A percentile compares a stretch with the other conserved stretches of the same genome.
These are phyloP conservation scores for Sphagnum contortum DNA, from an alignment of 225 moss, liverwort and hornwort genomes.

Conservation along the genomic window DNA sequence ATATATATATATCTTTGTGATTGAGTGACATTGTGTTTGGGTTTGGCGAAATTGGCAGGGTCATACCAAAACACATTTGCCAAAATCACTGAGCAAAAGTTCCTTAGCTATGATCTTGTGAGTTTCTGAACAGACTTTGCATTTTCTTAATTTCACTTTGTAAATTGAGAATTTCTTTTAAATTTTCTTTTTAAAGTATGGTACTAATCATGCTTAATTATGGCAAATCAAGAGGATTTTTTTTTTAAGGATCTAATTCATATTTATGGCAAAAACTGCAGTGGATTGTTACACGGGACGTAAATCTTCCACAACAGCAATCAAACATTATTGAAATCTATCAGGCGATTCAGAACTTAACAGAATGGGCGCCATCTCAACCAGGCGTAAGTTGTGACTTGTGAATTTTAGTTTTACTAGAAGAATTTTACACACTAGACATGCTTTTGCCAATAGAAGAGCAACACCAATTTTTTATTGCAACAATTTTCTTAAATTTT, in stretches of 20 bases:
- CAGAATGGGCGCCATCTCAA: constrained; percentile 63
- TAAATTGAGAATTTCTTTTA: no score
- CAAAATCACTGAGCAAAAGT: constrained; percentile 68
- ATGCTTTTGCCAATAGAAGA: no score
- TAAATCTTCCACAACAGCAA: constrained; percentile 54
- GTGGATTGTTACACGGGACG: constrained; percentile 73
- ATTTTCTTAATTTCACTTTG: no score
- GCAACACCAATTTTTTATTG: no score
- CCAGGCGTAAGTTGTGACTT: constrained; percentile 43
- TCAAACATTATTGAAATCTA: constrained; percentile 32
- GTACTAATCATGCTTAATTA: no score
- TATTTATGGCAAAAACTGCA: constrained; percentile 20
- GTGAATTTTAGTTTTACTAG: no score
- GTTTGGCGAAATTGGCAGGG: constrained; percentile 30
- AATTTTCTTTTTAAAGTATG: no score
- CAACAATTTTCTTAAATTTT: no score
- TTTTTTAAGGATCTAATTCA: no score
- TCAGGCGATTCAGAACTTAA: constrained; percentile 47
- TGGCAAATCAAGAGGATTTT: no score
- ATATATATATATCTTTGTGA: no score
- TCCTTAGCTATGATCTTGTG: constrained; percentile 75
- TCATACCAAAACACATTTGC: constrained; percentile 91
- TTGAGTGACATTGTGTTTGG: neutral
- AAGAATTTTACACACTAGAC: no score
- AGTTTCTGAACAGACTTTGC: constrained; percentile 10